phyloP scores from a whole-genome alignment of 1,139 yeast genomes.

The Hyphopichia khmerensis region DNA sequence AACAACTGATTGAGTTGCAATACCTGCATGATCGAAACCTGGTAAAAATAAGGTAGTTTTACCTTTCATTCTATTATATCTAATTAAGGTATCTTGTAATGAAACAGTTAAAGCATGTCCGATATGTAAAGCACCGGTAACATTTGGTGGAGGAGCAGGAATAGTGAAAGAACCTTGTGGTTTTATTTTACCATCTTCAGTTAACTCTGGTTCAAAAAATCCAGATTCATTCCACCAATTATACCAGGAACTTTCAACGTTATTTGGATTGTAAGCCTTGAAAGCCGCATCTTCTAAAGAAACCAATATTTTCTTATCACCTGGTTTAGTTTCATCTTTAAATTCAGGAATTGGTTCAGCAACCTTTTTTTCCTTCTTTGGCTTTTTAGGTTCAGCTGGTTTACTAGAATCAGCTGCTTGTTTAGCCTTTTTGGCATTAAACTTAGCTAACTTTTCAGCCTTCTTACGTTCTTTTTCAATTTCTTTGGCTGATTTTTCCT shows the following conservation, averaged over 20 bases:
- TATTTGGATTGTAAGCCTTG: conserved; percentile 89
- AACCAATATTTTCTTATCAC: conserved; percentile 85
- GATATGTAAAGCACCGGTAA: conserved; percentile 97
- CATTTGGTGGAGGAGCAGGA: conserved; percentile 99
- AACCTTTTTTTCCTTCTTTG: conserved; percentile 68
- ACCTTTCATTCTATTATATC: conserved; percentile 97
- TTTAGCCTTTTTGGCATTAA: conserved; percentile 88
- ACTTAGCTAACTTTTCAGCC: conserved; percentile 95
- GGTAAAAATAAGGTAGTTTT: conserved; percentile 91
- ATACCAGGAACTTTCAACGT: conserved; percentile 97
- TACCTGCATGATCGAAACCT: conserved; percentile 99
- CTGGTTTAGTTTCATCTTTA: conserved; percentile 77
- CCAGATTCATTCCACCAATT: conserved; percentile 95
- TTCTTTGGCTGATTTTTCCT: conserved; percentile 66
- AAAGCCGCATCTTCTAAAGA: conserved; percentile 89
- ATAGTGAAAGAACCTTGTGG: conserved; percentile 85
- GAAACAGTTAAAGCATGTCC: conserved; percentile 97
- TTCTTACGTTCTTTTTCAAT: conserved; percentile 92
- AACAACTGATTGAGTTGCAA: conserved; percentile 97
- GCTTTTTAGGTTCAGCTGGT: conserved; percentile 52
- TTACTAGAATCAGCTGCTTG: conserved; percentile 49
- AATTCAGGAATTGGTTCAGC: conserved; percentile 79
- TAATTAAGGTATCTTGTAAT: conserved; percentile 87
- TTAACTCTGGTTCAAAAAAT: conserved; percentile 82
- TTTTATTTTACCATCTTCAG: conserved; percentile 69